phyloP scores from a whole-genome alignment of 495 filamentous ascomycete species.

The Penicillium manginii region DNA sequence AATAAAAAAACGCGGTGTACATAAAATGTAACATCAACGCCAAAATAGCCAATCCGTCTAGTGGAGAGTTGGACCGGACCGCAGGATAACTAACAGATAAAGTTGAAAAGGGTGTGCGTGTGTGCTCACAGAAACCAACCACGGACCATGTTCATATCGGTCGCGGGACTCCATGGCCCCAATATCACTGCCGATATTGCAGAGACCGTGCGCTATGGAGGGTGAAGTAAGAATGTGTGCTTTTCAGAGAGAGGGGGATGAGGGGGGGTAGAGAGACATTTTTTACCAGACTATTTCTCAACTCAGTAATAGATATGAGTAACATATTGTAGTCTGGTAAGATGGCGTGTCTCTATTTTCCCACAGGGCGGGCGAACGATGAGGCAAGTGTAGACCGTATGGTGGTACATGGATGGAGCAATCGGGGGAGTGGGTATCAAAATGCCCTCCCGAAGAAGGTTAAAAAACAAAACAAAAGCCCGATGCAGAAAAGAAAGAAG shows the following conservation, averaged over 20 bases:
- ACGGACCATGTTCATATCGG: conserved; percentile 35
- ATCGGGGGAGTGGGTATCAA: conserved; percentile 50
- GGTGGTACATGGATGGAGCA: conserved; percentile 34
- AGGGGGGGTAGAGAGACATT: background rate
- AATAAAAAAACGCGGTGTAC: conserved; percentile 24
- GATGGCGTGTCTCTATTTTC: background rate
- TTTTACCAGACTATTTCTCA: background rate
- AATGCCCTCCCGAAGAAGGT: conserved; percentile 12
- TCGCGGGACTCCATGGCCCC: conserved; percentile 12
- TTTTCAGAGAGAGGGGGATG: conserved; percentile 17
- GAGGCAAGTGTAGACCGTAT: conserved; percentile 23
- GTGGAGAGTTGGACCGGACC: conserved; percentile 10
- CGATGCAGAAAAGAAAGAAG: conserved; percentile 26
- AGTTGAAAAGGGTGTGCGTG: background rate
- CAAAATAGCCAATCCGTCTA: conserved; percentile 21
- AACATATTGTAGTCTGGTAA: background rate
- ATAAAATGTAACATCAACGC: conserved; percentile 25
- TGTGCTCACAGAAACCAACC: conserved; percentile 13
- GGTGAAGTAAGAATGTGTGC: conserved; percentile 16
- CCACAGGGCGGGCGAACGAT: background rate
- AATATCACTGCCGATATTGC: conserved; percentile 5
- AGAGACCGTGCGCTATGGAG: conserved; percentile 4
- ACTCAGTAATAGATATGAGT: no score
- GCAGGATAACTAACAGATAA: background rate
- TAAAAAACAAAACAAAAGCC: conserved; percentile 20